A percentile compares a stretch with the other conserved stretches of the same genome.
Conservation (phyloP, 306 rosid species). For the Mucuna pruriens region DNA sequence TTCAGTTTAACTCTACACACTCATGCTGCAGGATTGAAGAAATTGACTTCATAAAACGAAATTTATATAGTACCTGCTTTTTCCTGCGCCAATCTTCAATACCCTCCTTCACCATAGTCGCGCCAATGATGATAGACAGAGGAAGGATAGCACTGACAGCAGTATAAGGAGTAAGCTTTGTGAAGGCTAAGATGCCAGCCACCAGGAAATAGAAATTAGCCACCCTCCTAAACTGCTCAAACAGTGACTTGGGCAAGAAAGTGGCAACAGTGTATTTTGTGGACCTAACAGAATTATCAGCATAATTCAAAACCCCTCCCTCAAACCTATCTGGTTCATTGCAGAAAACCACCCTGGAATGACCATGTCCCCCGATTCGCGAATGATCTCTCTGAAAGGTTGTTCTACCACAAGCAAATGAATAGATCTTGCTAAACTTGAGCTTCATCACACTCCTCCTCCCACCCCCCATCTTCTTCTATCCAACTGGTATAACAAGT, state of each 20-base stretch:
- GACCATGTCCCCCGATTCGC: constrained; percentile 81
- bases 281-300: constrained; percentile 74
- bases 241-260: constrained; percentile 91
- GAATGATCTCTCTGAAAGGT: constrained; percentile 66
- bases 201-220: constrained; percentile 94
- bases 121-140: constrained; percentile 60
- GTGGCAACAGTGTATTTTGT: constrained; percentile 79
- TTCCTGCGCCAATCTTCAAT: constrained; percentile 86
- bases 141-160: constrained; percentile 91
- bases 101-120: constrained; percentile 86
- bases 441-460: constrained; percentile 60
- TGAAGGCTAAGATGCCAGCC: constrained; percentile 73
- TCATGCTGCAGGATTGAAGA: not conserved
- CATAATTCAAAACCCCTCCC: constrained; percentile 55
- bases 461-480: constrained; percentile 56
- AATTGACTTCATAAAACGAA: constrained; percentile 1
- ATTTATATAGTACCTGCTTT: constrained; percentile 66
- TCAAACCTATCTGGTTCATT: constrained; percentile 70
- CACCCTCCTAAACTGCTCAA: constrained; percentile 98
- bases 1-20: constrained; percentile 10
- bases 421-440: constrained; percentile 84
- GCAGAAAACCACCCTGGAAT: constrained; percentile 81
- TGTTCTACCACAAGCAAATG: constrained; percentile 69
- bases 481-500: not conserved
- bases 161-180: constrained; percentile 80